Percentiles rank a stretch among this genome's conserved stretches.
These are phyloP conservation scores for Apiospora saccharicola DNA, from an alignment of 2,329 filamentous ascomycete genomes.

Conservation along the genomic window DNA sequence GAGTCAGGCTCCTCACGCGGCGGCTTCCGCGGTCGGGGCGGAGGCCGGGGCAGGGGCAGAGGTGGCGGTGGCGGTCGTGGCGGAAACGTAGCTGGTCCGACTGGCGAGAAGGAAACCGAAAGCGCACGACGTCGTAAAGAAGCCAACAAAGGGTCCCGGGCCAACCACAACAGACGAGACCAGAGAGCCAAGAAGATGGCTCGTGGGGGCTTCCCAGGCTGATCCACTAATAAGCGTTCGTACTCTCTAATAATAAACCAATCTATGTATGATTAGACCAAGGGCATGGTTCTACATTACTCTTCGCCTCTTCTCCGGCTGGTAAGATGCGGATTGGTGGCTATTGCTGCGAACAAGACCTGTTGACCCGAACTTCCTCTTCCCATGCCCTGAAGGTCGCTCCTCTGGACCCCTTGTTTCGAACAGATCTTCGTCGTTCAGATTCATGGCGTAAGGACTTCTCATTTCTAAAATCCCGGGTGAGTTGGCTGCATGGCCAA, in stretches of 20 bases:
- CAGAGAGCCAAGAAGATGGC: constrained; percentile 71
- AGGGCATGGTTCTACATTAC: constrained; percentile 30
- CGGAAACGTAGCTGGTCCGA: constrained; percentile 69
- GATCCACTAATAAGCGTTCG: background rate
- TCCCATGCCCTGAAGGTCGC: background rate
- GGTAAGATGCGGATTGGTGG: constrained; percentile 28
- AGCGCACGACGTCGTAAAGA: constrained; percentile 79
- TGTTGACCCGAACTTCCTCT: background rate
- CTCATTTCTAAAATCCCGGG: constrained; percentile 44
- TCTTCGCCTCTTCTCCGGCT: constrained; percentile 36
- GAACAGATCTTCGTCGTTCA: constrained; percentile 47
- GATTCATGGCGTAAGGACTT: constrained; percentile 48
- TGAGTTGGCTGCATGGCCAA: constrained; percentile 39
- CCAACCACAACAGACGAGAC: constrained; percentile 87
- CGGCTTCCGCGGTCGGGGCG: constrained; percentile 48
- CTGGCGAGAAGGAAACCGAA: constrained; percentile 76
- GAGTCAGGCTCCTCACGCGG: constrained; percentile 58
- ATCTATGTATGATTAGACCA: background rate
- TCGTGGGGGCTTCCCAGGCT: constrained; percentile 52
- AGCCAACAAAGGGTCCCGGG: constrained; percentile 79
- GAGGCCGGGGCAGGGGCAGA: constrained; percentile 53
- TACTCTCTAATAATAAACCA: background rate
- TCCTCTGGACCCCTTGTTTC: constrained; percentile 32
- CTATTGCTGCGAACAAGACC: constrained; percentile 32
- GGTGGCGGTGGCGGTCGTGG: constrained; percentile 61